phyloP scores from a whole-genome alignment of 805 yeast species.

The Ogataea nitratoaversa region DNA sequence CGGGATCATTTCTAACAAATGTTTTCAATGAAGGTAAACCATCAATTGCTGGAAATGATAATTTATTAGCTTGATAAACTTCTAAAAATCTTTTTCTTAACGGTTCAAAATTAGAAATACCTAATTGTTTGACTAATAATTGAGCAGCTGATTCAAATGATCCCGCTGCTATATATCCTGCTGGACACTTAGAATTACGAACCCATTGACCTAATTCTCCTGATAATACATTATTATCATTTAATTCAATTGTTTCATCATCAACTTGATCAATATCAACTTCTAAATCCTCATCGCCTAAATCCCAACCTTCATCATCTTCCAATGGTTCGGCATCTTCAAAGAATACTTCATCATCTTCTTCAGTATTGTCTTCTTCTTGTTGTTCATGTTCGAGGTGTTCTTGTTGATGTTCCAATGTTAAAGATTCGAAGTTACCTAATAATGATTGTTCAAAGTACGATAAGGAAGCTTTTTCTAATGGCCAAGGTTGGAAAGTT shows the following conservation, averaged over 20 bases:
- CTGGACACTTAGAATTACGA: slow-evolving; percentile 83
- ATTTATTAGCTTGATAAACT: slow-evolving; percentile 75
- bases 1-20: slow-evolving; percentile 63
- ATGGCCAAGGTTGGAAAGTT: slow-evolving; percentile 67
- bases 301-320: slow-evolving; percentile 75
- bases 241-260: slow-evolving; percentile 32
- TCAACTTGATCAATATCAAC: slow-evolving; percentile 45
- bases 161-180: slow-evolving; percentile 93
- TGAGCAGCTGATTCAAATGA: slow-evolving; percentile 95
- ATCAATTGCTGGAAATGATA: slow-evolving; percentile 67
- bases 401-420: slow-evolving; percentile 37
- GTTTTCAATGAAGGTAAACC: slow-evolving; percentile 69
- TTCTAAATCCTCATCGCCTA: slow-evolving; percentile 76
- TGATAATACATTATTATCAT: slow-evolving; percentile 33
- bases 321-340: slow-evolving; percentile 47
- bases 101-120: slow-evolving; percentile 84
- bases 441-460: slow-evolving; percentile 81
- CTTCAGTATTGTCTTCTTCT: slow-evolving; percentile 31
- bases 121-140: slow-evolving; percentile 83
- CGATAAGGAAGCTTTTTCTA: slow-evolving; percentile 65
- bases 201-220: slow-evolving; percentile 78
- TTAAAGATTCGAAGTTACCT: slow-evolving; percentile 69
- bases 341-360: slow-evolving; percentile 31
- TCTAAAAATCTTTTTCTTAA: slow-evolving; percentile 78
- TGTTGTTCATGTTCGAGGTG: slow-evolving; percentile 9